These are phyloP conservation scores for Furcasterigmium sp. DNA, from an alignment of 2,329 filamentous ascomycete genomes.

Conservation along the genomic window DNA sequence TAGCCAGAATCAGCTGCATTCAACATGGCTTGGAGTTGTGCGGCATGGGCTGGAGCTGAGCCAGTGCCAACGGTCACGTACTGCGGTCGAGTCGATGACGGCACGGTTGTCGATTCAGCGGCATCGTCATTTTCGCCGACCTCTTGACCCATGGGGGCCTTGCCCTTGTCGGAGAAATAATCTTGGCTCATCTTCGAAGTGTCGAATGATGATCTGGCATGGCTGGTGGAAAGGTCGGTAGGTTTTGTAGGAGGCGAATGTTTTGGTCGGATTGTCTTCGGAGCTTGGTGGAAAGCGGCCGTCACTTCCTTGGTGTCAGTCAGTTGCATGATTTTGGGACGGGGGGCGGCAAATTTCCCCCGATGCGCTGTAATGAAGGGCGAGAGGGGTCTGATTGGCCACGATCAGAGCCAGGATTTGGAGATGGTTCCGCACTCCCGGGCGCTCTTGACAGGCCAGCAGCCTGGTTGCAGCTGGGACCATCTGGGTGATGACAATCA, in stretches of 20 bases:
- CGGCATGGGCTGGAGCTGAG: constrained; percentile 73
- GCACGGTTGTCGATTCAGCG: constrained; percentile 15
- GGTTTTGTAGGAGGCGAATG: constrained; percentile 8
- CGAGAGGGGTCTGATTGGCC: constrained; percentile 7
- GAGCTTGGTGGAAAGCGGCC: constrained; percentile 4
- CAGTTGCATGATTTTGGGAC: constrained; percentile 3
- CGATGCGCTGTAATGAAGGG: not conserved
- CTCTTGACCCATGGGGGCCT: constrained; percentile 31
- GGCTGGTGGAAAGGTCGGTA: constrained; percentile 17
- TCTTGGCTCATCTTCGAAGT: constrained; percentile 53
- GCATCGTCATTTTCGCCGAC: constrained; percentile 20
- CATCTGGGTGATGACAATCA: too few relatives aligned
- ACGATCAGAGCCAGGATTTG: too few relatives aligned
- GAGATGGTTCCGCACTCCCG: too few relatives aligned
- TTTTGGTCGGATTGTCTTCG: constrained; percentile 11
- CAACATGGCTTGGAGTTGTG: constrained; percentile 73
- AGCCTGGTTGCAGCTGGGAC: too few relatives aligned
- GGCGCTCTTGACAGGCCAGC: too few relatives aligned
- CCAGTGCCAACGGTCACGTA: constrained; percentile 90
- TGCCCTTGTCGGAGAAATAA: constrained; percentile 51
- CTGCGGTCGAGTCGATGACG: constrained; percentile 40
- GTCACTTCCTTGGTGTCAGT: constrained; percentile 5
- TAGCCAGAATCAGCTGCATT: constrained; percentile 83
- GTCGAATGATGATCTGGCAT: constrained; percentile 25
- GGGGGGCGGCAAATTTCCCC: constrained; percentile 5